Evolutionary conservation across 768 basidiomycete species (phyloP), one percentile per base, ranked within the genome.

Genomic region (Mycena polygramma): DNA sequence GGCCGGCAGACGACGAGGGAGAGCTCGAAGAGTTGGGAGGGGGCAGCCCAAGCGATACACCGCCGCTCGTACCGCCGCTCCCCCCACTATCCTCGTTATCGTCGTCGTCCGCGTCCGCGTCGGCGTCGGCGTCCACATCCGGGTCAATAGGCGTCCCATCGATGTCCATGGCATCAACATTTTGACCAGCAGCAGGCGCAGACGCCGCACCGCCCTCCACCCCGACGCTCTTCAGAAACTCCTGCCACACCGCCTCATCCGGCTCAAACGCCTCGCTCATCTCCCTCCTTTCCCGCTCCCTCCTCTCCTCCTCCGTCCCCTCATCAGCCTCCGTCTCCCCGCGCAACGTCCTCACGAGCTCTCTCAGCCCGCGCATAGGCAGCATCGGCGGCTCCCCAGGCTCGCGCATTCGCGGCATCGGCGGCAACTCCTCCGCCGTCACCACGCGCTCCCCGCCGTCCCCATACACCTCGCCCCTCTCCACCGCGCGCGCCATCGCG

Each of bases 201-300:
- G 62, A 30, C 45, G 45, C 58, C 45, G 61, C 19, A 3, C 37
- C 53, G n/a, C 63, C 57, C 36, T 72, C 71, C 36, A 72, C 71
- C 1, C 69, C 72, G 17, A 73, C 72, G 39, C 69, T 73, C 66
- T 73, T 70, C 65, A 73, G 35, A 46, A 73, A 73, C 72, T 70
- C 69, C 69, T 73, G 65, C 72, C 72, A 73, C 9, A 67, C 68
- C 59, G 69, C 69, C 52, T 70, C 72, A 37, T 73, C 72, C 13
- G 71, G 71, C 66, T 72, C 62, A 19, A 72, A 68, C 52, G 62
- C 66, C 39, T 59, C 71, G 26, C 59, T 64, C 71, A 68, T 64
- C 57, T 58, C 62, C 17, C 46, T 43, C 5, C 62, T 51, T 22
- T 62, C 58, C 15, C 61, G 54, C 22, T 52, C 60, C n/a, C 35